Evolutionary conservation across 495 filamentous ascomycete genomes (phyloP).

Genomic region (Cudoniella acicularis): DNA sequence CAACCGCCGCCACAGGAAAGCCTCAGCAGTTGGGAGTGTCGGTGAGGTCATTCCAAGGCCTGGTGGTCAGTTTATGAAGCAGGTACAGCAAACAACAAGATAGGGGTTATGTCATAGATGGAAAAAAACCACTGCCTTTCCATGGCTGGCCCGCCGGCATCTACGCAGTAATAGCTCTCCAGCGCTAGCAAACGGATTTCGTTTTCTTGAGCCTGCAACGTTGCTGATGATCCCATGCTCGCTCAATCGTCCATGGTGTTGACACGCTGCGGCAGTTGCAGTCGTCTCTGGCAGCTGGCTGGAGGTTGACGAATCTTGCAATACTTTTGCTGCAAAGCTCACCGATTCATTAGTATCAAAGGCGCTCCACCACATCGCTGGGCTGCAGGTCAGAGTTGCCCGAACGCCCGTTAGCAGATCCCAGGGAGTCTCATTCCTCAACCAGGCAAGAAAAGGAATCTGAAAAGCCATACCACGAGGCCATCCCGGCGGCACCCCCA

Average conservation of each 20-base stretch:
- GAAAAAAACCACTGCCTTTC: no score
- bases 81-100: background rate
- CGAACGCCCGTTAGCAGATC: conserved; percentile 20
- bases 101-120: no score
- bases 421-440: background rate
- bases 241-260: background rate
- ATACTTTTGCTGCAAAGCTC: conserved; percentile 1
- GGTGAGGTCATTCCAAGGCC: background rate
- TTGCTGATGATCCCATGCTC: conserved; percentile 10
- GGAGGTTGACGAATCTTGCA: conserved; percentile 14
- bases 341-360: background rate
- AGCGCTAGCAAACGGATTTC: no score
- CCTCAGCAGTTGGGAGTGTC: background rate
- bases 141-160: no score
- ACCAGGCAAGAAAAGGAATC: conserved; percentile 1
- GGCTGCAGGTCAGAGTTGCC: conserved; percentile 7
- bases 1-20: background rate
- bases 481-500: conserved; percentile 16
- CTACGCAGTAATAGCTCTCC: no score
- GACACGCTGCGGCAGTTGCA: background rate
- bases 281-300: background rate
- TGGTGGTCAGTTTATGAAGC: background rate
- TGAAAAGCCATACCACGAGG: conserved; percentile 24
- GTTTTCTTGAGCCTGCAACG: conserved; percentile 5
- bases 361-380: conserved; percentile 5